These are phyloP conservation scores for Fusarium incarnatum DNA, from an alignment of 2,329 filamentous ascomycete genomes.

Conservation along the genomic window DNA sequence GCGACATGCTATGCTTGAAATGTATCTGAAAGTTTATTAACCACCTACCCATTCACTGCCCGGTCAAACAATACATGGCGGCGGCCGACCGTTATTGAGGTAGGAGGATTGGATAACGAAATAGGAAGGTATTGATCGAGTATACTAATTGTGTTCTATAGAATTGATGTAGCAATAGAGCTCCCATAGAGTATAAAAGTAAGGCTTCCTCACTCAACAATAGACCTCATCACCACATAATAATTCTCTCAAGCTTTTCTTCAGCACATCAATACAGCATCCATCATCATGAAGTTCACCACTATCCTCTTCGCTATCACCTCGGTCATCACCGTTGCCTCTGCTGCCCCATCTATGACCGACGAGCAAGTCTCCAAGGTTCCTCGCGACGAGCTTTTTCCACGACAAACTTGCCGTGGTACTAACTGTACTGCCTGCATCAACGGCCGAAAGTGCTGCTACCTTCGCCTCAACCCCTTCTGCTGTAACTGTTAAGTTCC, in stretches of 20 bases:
- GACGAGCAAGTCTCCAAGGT: conserved; percentile 4
- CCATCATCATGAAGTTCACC: background rate
- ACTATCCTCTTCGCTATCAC: conserved; percentile 1
- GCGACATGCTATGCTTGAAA: background rate
- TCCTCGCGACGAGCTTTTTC: background rate
- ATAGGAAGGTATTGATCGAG: background rate
- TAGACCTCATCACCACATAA: no score
- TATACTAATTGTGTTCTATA: background rate
- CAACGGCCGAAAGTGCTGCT: conserved; percentile 3
- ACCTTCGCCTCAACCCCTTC: background rate
- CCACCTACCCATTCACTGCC: background rate
- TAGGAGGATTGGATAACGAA: background rate
- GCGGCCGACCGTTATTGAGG: background rate
- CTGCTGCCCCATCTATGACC: background rate
- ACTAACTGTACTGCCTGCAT: background rate
- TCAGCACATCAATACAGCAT: background rate
- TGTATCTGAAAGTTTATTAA: background rate
- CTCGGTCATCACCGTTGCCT: background rate
- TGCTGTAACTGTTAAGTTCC: conserved; percentile 11
- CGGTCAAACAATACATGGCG: background rate
- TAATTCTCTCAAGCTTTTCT: background rate
- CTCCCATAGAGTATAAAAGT: background rate
- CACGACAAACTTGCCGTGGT: background rate
- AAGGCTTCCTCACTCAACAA: background rate
- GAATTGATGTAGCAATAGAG: no score